Percentiles rank a stretch among this genome's conserved stretches.
phyloP scores from a whole-genome alignment of 352 stramenopile genomes.

The Elongisporangium anandrum region DNA sequence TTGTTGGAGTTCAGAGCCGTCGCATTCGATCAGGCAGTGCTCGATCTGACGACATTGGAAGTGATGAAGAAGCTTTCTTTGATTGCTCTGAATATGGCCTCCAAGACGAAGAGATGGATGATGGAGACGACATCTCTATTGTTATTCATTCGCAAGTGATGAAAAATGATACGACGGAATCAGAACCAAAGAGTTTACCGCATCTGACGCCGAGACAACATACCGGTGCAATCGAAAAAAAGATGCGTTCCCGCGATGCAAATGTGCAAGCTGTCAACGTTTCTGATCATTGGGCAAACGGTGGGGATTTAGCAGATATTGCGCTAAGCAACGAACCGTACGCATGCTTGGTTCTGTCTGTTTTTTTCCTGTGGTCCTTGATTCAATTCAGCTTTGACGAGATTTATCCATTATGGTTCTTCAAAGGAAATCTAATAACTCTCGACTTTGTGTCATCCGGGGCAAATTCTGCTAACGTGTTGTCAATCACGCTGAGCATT shows the following conservation, averaged over 20 bases:
- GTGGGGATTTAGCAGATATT: constrained; percentile 33
- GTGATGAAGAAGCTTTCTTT: constrained; percentile 81
- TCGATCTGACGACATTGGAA: constrained; percentile 43
- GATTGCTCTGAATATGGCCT: constrained; percentile 78
- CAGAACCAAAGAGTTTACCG: constrained; percentile 5
- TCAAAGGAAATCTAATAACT: constrained; percentile 54
- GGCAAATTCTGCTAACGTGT: not conserved
- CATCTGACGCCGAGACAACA: not conserved
- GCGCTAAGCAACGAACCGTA: constrained; percentile 64
- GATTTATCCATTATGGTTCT: constrained; percentile 76
- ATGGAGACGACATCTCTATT: constrained; percentile 65
- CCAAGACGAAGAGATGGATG: constrained; percentile 55
- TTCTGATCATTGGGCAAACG: constrained; percentile 2
- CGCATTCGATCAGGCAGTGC: constrained; percentile 23
- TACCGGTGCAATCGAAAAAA: not conserved
- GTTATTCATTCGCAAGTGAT: constrained; percentile 60
- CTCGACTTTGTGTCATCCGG: constrained; percentile 33
- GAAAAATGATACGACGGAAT: constrained; percentile 28
- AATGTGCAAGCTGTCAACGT: not conserved
- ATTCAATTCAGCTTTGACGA: constrained; percentile 79
- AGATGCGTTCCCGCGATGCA: not conserved
- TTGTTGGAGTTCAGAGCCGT: constrained; percentile 31
- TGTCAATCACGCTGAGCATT: constrained; percentile 46
- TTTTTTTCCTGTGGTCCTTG: constrained; percentile 71
- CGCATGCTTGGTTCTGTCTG: constrained; percentile 55